Evolutionary conservation across 805 yeast genomes (phyloP), one percentile per base, ranked within the genome.

Genomic region (Saccharomycopsis sp.): DNA sequence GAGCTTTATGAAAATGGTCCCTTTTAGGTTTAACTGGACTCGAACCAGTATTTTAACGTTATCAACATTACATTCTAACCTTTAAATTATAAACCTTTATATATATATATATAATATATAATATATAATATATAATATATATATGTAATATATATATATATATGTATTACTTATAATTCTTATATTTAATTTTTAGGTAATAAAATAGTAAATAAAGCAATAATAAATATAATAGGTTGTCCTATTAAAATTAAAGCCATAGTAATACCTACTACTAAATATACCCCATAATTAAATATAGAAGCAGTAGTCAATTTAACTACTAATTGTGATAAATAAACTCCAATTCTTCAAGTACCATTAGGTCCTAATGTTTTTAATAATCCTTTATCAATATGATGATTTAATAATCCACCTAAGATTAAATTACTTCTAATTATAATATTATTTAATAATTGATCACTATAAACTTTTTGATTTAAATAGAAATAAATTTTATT

Each of bases 371-470:
- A 40, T 31, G 44, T 36, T 34, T 48, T 49, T 41, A 52, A 40
- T 29, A 50, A 42, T 40, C 54, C 55, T 42, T 50, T 49, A 52
- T 53, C 54, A 27, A 49, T 38, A 42, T 42, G 49, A 23, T 31
- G 37, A 49, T 51, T 51, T 42, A 54, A 45, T 39, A 44, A 26
- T 29, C 46, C 46, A 36, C 50, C 49, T 34, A 54, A 26, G 44
- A 27, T 38, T 50, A 53, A 49, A 20, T 39, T 34, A 31, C 28
- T 21, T 49, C 55, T 51, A 39, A 48, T 36, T 26, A 51, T 36
- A 30, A 42, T 18, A 50, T 52, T 53, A 52, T 51, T 52, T 31
- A 50, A 44, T 45, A 51, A 32, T 40, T 52, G 52, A 47, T 52
- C 55, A 44, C 34, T 44, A 47, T 40, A 45, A 34, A 52, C 44